Evolutionary conservation across 2,329 filamentous ascomycete genomes (phyloP).

Genomic region (Colletotrichum chrysophilum): DNA sequence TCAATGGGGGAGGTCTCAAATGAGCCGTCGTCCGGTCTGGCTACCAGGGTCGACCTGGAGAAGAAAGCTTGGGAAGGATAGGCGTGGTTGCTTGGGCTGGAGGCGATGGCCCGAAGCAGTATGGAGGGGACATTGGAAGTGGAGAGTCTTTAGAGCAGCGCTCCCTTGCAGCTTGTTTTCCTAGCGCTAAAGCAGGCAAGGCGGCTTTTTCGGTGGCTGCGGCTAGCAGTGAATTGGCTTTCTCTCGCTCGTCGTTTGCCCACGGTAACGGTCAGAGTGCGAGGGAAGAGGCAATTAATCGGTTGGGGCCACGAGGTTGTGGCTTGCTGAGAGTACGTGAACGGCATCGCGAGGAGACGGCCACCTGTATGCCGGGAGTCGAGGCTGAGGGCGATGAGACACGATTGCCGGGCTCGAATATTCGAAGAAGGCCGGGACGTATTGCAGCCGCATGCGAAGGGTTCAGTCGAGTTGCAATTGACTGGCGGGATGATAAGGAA

Average conservation of each 20-base stretch:
- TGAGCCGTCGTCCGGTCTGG: background rate
- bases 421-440: background rate
- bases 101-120: slow-evolving; percentile 11
- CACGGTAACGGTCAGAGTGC: background rate
- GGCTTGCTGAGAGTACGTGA: background rate
- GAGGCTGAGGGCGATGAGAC: background rate
- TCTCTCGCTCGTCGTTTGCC: background rate
- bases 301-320: background rate
- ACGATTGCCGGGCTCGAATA: background rate
- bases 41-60: slow-evolving; percentile 6
- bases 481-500: background rate
- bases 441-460: background rate
- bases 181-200: slow-evolving; percentile 3
- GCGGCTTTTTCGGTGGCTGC: slow-evolving; percentile 7
- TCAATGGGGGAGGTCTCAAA: background rate
- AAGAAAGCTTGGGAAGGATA: background rate
- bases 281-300: background rate
- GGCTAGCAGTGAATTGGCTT: background rate
- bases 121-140: background rate
- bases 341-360: background rate
- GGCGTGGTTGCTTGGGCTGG: background rate
- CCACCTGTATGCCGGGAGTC: background rate
- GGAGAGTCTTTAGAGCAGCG: background rate
- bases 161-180: slow-evolving; percentile 6
- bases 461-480: background rate